phyloP scores from a whole-genome alignment of 495 filamentous ascomycete genomes.

The Podospora didyma region DNA sequence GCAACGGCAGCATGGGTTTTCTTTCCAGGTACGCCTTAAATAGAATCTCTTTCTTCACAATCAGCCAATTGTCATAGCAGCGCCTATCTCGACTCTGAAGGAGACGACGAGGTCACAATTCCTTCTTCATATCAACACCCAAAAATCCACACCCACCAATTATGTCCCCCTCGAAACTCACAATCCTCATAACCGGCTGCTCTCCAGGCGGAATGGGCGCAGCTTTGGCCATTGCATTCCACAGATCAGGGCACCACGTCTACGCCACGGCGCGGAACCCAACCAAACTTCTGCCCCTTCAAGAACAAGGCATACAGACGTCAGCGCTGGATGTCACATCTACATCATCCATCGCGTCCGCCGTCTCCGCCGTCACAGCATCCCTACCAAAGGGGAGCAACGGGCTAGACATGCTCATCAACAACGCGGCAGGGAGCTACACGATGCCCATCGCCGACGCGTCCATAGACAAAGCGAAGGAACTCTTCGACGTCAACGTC shows the following conservation, averaged over 20 bases:
- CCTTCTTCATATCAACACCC: neutral
- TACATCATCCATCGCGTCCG: slow-evolving; percentile 3
- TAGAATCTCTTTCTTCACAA: too few relatives aligned
- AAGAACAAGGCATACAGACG: slow-evolving; percentile 3
- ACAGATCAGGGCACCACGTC: slow-evolving; percentile 34
- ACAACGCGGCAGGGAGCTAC: slow-evolving; percentile 50
- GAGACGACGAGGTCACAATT: too few relatives aligned
- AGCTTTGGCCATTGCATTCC: slow-evolving; percentile 37
- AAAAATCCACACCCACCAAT: neutral
- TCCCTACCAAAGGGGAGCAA: slow-evolving; percentile 23
- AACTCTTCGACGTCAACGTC: slow-evolving; percentile 53
- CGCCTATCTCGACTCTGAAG: too few relatives aligned
- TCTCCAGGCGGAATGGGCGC: slow-evolving; percentile 42
- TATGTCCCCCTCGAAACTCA: neutral
- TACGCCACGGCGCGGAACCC: slow-evolving; percentile 38
- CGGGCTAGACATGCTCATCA: slow-evolving; percentile 49
- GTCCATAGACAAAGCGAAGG: slow-evolving; percentile 36
- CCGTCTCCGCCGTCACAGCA: slow-evolving; percentile 5
- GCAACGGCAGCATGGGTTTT: too few relatives aligned
- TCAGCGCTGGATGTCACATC: slow-evolving; percentile 16
- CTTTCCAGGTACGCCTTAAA: too few relatives aligned
- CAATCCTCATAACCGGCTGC: slow-evolving; percentile 48
- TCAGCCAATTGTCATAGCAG: too few relatives aligned
- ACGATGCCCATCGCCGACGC: slow-evolving; percentile 46
- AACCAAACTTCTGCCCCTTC: slow-evolving; percentile 18